phyloP scores from a whole-genome alignment of 306 rosid species.

The Prosopis cineraria region DNA sequence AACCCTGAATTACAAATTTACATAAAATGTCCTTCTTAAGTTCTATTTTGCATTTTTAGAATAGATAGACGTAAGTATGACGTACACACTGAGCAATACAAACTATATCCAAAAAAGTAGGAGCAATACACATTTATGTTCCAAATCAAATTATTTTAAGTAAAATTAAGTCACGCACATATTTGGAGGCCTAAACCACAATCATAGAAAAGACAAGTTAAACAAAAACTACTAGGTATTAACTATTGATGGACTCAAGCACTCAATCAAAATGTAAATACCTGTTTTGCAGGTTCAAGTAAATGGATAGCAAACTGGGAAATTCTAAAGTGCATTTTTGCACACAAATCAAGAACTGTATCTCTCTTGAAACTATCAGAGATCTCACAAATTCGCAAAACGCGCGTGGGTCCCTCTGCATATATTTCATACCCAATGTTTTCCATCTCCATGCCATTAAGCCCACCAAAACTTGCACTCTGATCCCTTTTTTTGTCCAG shows the following conservation, averaged over 20 bases:
- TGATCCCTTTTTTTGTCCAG: slow-evolving; percentile 46
- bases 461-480: slow-evolving; percentile 35
- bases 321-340: slow-evolving; percentile 73
- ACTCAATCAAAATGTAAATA: slow-evolving; percentile 38
- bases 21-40: slow-evolving; percentile 21
- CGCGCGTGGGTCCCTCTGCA: slow-evolving; percentile 94
- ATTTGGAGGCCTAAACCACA: slow-evolving; percentile 21
- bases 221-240: slow-evolving; percentile 1
- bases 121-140: background rate
- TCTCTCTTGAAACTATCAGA: slow-evolving; percentile 62
- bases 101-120: slow-evolving; percentile 21
- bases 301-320: slow-evolving; percentile 67
- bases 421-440: slow-evolving; percentile 87
- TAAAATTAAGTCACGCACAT: slow-evolving; percentile 10
- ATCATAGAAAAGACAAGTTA: slow-evolving; percentile 21
- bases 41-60: slow-evolving; percentile 13
- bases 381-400: slow-evolving; percentile 77
- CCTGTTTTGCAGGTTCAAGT: slow-evolving; percentile 79
- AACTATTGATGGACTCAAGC: slow-evolving; percentile 26
- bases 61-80: slow-evolving; percentile 9
- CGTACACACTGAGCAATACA: slow-evolving; percentile 9
- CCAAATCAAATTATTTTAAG: background rate
- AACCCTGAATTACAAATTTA: slow-evolving; percentile 17
- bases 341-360: slow-evolving; percentile 42
- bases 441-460: slow-evolving; percentile 51